Evolutionary conservation across 2,329 filamentous ascomycete species (phyloP).

Genomic region (Aspergillus proliferans): DNA sequence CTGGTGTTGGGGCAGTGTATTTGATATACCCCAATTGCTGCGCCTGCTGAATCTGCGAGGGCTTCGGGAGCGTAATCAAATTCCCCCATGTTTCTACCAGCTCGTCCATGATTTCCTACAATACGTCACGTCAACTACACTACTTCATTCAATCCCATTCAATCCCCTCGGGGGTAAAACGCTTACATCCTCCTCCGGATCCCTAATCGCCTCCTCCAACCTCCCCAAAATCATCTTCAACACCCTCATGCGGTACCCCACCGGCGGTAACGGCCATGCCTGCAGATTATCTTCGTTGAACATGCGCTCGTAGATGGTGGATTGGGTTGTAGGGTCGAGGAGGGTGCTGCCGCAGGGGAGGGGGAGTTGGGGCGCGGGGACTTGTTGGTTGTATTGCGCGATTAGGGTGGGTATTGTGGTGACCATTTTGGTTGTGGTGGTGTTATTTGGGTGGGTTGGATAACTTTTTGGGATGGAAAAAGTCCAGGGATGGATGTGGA

Average conservation of each 20-base stretch:
- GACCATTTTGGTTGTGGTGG: background rate
- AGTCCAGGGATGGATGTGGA: no score
- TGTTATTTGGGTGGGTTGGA: background rate
- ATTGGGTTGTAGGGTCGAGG: constrained; percentile 57
- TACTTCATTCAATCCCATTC: background rate
- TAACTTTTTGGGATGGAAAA: background rate
- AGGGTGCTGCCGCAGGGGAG: constrained; percentile 58
- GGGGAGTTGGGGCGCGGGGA: constrained; percentile 50
- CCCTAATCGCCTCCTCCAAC: constrained; percentile 67
- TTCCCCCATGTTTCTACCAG: constrained; percentile 64
- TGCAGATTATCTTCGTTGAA: constrained; percentile 52
- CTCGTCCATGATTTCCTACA: constrained; percentile 74
- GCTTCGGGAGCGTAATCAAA: constrained; percentile 58
- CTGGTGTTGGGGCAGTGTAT: constrained; percentile 47
- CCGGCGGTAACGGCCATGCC: constrained; percentile 55
- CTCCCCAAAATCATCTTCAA: constrained; percentile 65
- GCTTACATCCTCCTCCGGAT: constrained; percentile 72
- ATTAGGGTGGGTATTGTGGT: constrained; percentile 32
- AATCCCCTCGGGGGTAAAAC: no score
- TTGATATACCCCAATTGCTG: constrained; percentile 71
- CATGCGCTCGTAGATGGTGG: constrained; percentile 58
- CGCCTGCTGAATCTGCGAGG: constrained; percentile 58
- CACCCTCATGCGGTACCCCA: constrained; percentile 63
- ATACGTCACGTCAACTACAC: background rate
- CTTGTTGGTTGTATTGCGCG: constrained; percentile 75